These are phyloP conservation scores for Erysiphe pulchra DNA, from an alignment of 2,329 filamentous ascomycete species.

Conservation along the genomic window DNA sequence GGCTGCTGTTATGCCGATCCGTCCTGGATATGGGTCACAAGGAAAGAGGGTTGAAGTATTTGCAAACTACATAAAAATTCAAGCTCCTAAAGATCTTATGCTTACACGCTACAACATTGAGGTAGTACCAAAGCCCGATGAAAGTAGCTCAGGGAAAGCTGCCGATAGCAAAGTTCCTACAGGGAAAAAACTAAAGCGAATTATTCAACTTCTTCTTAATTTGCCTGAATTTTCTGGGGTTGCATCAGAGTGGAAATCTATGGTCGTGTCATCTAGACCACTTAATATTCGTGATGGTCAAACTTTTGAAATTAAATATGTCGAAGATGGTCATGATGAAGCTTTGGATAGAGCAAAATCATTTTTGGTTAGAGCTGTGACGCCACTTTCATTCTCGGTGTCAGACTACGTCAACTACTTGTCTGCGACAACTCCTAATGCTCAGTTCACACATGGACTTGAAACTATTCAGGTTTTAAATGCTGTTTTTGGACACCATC, in stretches of 20 bases:
- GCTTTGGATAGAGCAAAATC: not conserved
- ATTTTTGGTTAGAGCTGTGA: not conserved
- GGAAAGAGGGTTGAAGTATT: constrained; percentile 3
- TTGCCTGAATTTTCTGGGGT: constrained; percentile 1
- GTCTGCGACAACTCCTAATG: not conserved
- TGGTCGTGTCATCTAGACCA: not conserved
- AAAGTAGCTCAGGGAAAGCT: not conserved
- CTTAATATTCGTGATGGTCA: not conserved
- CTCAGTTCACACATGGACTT: not conserved
- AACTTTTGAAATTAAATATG: not conserved
- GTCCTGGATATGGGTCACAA: constrained; percentile 4
- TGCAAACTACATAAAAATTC: constrained; percentile 5
- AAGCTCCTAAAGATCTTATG: constrained; percentile 1
- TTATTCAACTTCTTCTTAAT: constrained; percentile 4
- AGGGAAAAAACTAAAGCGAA: constrained; percentile 3
- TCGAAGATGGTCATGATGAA: constrained; percentile 1
- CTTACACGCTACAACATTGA: constrained; percentile 4
- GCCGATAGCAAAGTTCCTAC: not conserved
- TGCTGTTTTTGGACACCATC: constrained; percentile 1
- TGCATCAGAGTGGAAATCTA: constrained; percentile 1
- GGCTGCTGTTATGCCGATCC: constrained; percentile 1
- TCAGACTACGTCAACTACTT: constrained; percentile 1
- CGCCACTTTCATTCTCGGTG: not conserved
- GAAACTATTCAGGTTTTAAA: constrained; percentile 1
- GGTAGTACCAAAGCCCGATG: constrained; percentile 2